Evolutionary conservation across 2,329 filamentous ascomycete species (phyloP).

Genomic region (Alternaria viburni): DNA sequence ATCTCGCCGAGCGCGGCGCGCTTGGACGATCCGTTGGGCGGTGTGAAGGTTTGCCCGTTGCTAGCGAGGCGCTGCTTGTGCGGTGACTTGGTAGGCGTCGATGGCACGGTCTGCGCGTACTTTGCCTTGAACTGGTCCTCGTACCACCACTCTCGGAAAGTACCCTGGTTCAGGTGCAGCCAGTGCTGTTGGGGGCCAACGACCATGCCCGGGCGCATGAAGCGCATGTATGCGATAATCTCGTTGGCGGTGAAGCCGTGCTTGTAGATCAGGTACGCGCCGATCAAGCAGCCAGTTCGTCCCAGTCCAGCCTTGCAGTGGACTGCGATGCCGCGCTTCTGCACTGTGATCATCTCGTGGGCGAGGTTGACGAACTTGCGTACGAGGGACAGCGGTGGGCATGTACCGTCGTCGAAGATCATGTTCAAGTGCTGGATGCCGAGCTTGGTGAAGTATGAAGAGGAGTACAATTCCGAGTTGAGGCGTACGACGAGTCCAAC

Average conservation of each 20-base stretch:
- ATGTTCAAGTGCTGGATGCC: conserved; percentile 97
- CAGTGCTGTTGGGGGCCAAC: conserved; percentile 98
- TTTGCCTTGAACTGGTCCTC: conserved; percentile 82
- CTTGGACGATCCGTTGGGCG: conserved; percentile 77
- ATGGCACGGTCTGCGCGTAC: conserved; percentile 66
- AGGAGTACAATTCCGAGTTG: conserved; percentile 94
- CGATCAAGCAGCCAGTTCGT: conserved; percentile 93
- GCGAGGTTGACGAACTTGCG: conserved; percentile 93
- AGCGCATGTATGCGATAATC: conserved; percentile 97
- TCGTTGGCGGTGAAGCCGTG: conserved; percentile 98
- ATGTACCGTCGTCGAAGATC: conserved; percentile 99
- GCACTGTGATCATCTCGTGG: conserved; percentile 89
- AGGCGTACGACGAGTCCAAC: conserved; percentile 93
- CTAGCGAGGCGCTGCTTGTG: conserved; percentile 60
- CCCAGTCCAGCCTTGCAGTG: conserved; percentile 98
- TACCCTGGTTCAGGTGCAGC: conserved; percentile 95
- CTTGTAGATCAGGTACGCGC: conserved; percentile 95
- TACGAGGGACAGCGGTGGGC: conserved; percentile 86
- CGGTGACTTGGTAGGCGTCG: conserved; percentile 63
- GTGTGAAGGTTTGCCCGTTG: conserved; percentile 77
- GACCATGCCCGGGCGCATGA: conserved; percentile 99
- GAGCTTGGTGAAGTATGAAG: conserved; percentile 94
- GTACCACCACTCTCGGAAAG: conserved; percentile 98
- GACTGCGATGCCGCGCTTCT: conserved; percentile 92
- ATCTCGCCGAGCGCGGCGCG: conserved; percentile 93